phyloP scores from a whole-genome alignment of 2,329 filamentous ascomycete species.

The Sporothrix phasma region DNA sequence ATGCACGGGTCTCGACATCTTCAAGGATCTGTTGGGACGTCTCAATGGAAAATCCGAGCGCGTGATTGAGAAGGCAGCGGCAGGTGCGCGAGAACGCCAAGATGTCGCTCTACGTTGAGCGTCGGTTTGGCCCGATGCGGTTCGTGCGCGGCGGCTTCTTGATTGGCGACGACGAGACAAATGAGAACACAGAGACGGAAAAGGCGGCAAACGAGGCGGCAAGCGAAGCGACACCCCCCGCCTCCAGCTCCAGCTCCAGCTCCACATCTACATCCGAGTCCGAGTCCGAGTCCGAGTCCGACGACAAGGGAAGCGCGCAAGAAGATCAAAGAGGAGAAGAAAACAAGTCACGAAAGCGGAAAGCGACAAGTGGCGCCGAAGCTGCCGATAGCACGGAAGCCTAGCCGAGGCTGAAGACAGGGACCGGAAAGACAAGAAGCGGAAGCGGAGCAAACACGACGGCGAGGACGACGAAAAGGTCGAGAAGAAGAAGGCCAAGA shows the following conservation, averaged over 20 bases:
- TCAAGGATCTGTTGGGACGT: slow-evolving; percentile 76
- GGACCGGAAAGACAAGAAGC: slow-evolving; percentile 28
- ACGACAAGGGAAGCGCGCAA: background rate
- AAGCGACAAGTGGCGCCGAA: slow-evolving; percentile 30
- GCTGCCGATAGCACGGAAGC: slow-evolving; percentile 27
- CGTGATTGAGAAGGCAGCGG: slow-evolving; percentile 60
- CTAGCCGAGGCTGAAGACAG: slow-evolving; percentile 28
- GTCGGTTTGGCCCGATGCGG: slow-evolving; percentile 68
- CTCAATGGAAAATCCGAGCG: slow-evolving; percentile 78
- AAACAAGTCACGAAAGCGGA: slow-evolving; percentile 42
- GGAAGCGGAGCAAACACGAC: slow-evolving; percentile 23
- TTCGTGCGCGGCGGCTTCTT: slow-evolving; percentile 80
- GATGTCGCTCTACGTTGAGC: slow-evolving; percentile 62
- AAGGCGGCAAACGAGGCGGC: slow-evolving; percentile 16
- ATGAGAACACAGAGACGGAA: slow-evolving; percentile 19
- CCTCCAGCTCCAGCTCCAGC: too few relatives aligned
- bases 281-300: background rate
- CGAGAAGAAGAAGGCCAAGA: slow-evolving; percentile 29
- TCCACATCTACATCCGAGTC: slow-evolving; percentile 15
- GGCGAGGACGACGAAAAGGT: slow-evolving; percentile 24
- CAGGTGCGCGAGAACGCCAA: slow-evolving; percentile 58
- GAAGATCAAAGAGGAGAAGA: slow-evolving; percentile 27
- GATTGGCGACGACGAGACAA: slow-evolving; percentile 47
- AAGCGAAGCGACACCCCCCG: too few relatives aligned
- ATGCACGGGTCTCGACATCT: slow-evolving; percentile 75